Base-by-base conservation (phyloP, 768 basidiomycete genomes). In the Pulveroboletus sp. region DNA sequence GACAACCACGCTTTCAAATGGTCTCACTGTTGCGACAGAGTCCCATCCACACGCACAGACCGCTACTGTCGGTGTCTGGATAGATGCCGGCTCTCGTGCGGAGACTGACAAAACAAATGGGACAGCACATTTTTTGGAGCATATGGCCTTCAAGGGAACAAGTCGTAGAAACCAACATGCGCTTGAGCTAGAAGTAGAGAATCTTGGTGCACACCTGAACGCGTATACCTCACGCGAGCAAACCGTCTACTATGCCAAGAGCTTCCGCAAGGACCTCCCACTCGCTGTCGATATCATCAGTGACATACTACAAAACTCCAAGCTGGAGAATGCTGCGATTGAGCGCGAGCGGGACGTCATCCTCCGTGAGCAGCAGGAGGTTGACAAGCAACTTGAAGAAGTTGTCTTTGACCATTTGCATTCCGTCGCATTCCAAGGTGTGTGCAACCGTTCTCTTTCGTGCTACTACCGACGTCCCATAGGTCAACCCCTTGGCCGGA, bases 331-430 rank as follows among this genome's bases (percentile, higher is more conserved):
- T 46, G 57, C 76, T 26, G 93, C 94, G 1, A 84, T 99, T 58
- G 96, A 98, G 73, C 77, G 94, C 57, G 96, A 98, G 74, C 83
- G 94, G 39, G 93, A 94, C 67, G 94, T 98, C 37, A 98, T 98
- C 58, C 71, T 98, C 48, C 79, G 96, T 55, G 96, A 99, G 70
- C 94, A 96, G 74, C 90, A 97, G 74, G 96, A 98, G 75, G 96
- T 98, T 28, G 93, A 96, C 73, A 98, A 98, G 76, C 93, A 96
- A 76, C 72, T 89, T 45, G 94, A 97, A 74, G 96, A 98, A 70
- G 94, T 98, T 62, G 92, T 98, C 8, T 98, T 99, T 61, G 96
- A 98, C 73, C 96, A 99, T 67, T 73, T 99, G 51, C 96, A 99
- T 70, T 77, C 95, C 39, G 84, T 97, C 55, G 96, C 96, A 47